Base-by-base conservation (phyloP, 2,329 filamentous ascomycete genomes). In the Alternaria rosae region DNA sequence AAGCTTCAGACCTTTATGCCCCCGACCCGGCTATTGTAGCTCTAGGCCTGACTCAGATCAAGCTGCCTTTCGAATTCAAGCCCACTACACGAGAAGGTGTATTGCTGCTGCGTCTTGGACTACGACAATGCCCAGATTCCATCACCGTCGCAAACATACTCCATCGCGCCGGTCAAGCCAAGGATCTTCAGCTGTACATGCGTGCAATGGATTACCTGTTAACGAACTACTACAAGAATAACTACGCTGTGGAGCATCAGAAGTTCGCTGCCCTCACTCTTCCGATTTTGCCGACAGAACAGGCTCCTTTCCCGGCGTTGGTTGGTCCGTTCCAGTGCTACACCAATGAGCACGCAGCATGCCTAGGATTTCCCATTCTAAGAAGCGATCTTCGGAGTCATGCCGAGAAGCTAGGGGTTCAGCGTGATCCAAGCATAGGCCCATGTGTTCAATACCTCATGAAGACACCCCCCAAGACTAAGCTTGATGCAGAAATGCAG, bases 391-490 rank as follows among this genome's bases (percentile, higher is more conserved):
- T 98, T n/a, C 89, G 92, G 62, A 81, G 86, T 11, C 92, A 98
- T 82, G 92, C 93, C 15, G 84, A 85, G 57, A 94, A 95, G 80
- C 93, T 99, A 71, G 94, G 93, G 1, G 93, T 99, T 6, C 86
- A 87, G n/a, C 81, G 86, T 55, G 90, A 99, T 76, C 95, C 96
- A 1, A 88, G 89, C 0, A 91, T 98, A 64, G 83, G 84, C 1
- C 87, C 90, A 25, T 97, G 93, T 73, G 87, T 96, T 12, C 89
- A 91, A 42, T 86, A 88, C 25, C 82, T 99, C 42, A 82, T 94
- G 26, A 85, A 86, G 28, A 87, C 86, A 3, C 93, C 94, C 30
- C 94, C 95, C 1, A 84, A 84, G 58, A 89, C 86, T 41, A 85
- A 86, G 21, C 79, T 82, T 8, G 87, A 90, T 60, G 95, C 94